Evolutionary conservation across 805 yeast species (phyloP), one percentile per base, ranked within the genome.

Genomic region (Candida parachauliodes): DNA sequence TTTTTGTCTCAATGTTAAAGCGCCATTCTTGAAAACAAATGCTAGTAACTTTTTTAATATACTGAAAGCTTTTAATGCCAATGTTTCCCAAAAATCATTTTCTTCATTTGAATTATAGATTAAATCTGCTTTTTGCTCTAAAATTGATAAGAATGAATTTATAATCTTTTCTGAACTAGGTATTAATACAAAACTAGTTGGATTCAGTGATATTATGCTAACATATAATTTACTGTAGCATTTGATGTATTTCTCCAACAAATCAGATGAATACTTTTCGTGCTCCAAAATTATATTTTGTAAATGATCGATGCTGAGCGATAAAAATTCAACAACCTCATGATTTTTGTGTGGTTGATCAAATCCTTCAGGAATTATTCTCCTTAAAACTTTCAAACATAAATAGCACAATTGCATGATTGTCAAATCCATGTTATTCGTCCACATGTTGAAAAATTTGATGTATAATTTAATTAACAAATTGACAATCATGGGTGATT

Each of bases 171-270:
- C 68, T 1, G 88, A 72, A 28, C 75, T 68, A 3, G 89, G 82
- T 48, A 88, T 59, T 36, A 87, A 67, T 8, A 86, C 66, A 50
- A 89, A 85, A 16, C 83, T 72, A 1, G 87, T 75, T 2, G 95
- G 83, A 39, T 81, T 81, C 25, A 64, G 64, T 28, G 69, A 71
- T 5, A 78, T 70, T 39, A 88, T 52, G 28, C 77, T 73, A 34
- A 73, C 73, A 50, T 81, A 88, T 20, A 88, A 59, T 59, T 91
- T 91, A 29, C 87, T 77, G 51, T 82, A 79, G 43, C 93, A 79
- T 51, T 77, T 77, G 36, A 87, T 74, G 47, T 79, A 86, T 54
- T 83, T 77, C 50, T 80, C 88, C n/a, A 84, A 62, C 26, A 73
- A 52, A 33, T 68, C 78, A 11, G 71, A 48, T 9, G 69, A 59